Percentiles rank a stretch among this genome's conserved stretches.
phyloP scores from a whole-genome alignment of 192 early-diverging fungal genomes.

The Coemansia sp. region DNA sequence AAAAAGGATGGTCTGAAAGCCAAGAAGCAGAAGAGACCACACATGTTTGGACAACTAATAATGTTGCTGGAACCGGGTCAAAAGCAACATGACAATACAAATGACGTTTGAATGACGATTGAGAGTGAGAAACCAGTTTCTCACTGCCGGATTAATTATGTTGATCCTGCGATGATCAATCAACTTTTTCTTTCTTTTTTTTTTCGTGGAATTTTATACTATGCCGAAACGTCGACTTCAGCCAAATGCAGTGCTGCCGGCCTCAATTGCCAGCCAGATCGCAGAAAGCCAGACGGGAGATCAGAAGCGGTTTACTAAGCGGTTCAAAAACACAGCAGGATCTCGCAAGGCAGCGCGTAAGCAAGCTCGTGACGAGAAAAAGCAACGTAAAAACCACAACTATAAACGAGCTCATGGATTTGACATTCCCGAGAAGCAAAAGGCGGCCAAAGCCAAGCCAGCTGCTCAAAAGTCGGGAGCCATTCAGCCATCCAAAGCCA shows the following conservation, averaged over 20 bases:
- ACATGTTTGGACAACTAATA: no score
- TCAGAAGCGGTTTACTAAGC: constrained; percentile 39
- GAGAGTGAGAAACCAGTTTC: not conserved
- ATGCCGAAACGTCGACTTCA: constrained; percentile 50
- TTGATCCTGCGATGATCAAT: not conserved
- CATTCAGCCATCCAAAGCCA: not conserved
- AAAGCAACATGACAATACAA: not conserved
- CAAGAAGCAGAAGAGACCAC: no score
- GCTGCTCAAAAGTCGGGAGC: not conserved
- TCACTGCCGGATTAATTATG: not conserved
- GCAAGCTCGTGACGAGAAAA: constrained; percentile 52
- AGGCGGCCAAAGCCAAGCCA: constrained; percentile 7
- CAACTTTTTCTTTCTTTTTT: not conserved
- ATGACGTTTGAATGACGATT: constrained; percentile 6
- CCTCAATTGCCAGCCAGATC: constrained; percentile 20
- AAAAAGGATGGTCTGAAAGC: no score
- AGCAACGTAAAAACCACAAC: constrained; percentile 41
- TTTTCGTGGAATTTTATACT: constrained; percentile 1
- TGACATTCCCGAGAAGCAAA: not conserved
- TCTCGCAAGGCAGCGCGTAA: constrained; percentile 49
- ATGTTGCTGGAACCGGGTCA: constrained; percentile 5
- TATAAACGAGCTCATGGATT: constrained; percentile 25
- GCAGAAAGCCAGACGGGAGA: constrained; percentile 3
- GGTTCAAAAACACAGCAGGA: constrained; percentile 27
- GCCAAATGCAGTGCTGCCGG: constrained; percentile 34